Percentiles rank a stretch among this genome's conserved stretches.
Conservation (phyloP, 2,329 filamentous ascomycete species). For the Xylariaceae sp. region DNA sequence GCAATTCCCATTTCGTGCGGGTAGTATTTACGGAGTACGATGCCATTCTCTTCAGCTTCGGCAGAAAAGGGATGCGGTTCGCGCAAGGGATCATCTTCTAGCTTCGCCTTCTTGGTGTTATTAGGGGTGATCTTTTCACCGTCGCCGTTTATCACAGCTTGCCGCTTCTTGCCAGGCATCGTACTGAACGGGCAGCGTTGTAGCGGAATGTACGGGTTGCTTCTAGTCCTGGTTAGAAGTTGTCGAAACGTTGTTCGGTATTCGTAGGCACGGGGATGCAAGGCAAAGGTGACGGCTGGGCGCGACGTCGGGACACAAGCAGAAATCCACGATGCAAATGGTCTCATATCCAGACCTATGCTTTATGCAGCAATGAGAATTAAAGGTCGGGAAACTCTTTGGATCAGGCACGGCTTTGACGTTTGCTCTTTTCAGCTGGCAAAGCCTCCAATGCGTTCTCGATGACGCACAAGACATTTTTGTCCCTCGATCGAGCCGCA, state of each 20-base stretch:
- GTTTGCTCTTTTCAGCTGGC: constrained; percentile 2
- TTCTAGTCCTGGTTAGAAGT: background rate
- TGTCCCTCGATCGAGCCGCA: constrained; percentile 13
- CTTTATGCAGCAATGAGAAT: background rate
- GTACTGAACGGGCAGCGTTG: background rate
- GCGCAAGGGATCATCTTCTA: constrained; percentile 34
- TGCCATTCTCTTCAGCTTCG: constrained; percentile 51
- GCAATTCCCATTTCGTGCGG: constrained; percentile 81
- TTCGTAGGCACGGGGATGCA: background rate
- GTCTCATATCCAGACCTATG: background rate
- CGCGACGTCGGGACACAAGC: background rate
- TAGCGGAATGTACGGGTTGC: background rate
- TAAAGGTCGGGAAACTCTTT: background rate
- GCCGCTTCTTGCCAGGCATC: constrained; percentile 34
- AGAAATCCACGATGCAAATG: background rate
- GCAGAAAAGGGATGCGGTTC: constrained; percentile 45
- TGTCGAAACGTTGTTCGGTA: background rate
- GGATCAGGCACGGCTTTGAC: background rate
- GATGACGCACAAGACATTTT: constrained; percentile 18
- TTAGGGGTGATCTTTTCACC: constrained; percentile 18
- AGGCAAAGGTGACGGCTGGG: background rate
- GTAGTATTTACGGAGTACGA: constrained; percentile 72
- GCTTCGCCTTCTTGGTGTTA: constrained; percentile 29
- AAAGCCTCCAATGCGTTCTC: background rate
- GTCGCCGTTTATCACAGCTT: constrained; percentile 20